Conservation (phyloP, 345 rosid genomes). For the Mercurialis annua region DNA sequence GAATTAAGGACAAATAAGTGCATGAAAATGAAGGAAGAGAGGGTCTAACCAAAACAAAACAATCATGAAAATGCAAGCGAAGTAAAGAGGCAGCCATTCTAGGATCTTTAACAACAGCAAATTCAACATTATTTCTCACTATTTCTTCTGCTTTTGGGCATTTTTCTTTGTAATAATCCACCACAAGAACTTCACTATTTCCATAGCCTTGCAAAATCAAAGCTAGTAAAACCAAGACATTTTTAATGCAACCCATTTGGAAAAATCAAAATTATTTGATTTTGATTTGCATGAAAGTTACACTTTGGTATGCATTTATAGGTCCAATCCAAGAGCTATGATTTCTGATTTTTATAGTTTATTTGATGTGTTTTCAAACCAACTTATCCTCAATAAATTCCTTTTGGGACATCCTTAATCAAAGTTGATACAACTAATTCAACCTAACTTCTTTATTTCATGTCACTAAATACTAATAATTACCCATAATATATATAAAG, state of each 20-base stretch:
- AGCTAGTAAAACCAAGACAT: conserved; percentile 19
- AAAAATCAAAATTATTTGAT: background rate
- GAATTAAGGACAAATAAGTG: no score
- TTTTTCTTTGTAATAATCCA: conserved; percentile 66
- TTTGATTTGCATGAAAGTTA: background rate
- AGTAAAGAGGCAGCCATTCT: conserved; percentile 82
- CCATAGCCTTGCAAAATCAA: conserved; percentile 23
- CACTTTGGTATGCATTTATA: background rate
- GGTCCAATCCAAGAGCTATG: conserved; percentile 3
- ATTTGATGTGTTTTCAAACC: conserved; percentile 26
- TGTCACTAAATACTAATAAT: no score
- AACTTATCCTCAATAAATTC: conserved; percentile 25
- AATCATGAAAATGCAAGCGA: conserved; percentile 82
- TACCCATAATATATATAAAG: no score
- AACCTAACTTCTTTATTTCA: conserved; percentile 21
- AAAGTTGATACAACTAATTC: conserved; percentile 45
- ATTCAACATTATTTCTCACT: conserved; percentile 48
- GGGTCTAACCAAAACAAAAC: conserved; percentile 64
- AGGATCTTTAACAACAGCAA: conserved; percentile 63
- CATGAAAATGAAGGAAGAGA: background rate
- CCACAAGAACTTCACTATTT: conserved; percentile 35
- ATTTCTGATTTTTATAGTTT: conserved; percentile 13
- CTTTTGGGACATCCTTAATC: conserved; percentile 18
- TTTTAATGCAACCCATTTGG: conserved; percentile 29
- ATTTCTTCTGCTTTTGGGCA: conserved; percentile 72